These are phyloP conservation scores for Fusarium udum DNA, from an alignment of 2,329 filamentous ascomycete genomes.

Conservation along the genomic window DNA sequence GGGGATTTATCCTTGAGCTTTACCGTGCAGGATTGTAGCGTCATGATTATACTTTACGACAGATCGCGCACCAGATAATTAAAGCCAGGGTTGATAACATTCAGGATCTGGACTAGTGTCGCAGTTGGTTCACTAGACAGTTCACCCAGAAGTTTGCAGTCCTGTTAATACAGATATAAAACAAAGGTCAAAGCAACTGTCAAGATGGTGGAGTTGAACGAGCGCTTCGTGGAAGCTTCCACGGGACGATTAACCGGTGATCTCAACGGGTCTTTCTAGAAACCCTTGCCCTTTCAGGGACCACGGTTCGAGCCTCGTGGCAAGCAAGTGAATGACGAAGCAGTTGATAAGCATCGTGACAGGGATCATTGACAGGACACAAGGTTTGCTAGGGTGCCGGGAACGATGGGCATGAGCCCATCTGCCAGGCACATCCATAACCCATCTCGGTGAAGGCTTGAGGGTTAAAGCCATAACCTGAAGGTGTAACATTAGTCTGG, in stretches of 20 bases:
- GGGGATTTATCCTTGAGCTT: conserved; percentile 8
- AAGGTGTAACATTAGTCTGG: conserved; percentile 35
- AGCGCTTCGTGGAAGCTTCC: conserved; percentile 19
- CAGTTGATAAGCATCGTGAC: conserved; percentile 30
- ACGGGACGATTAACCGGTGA: conserved; percentile 26
- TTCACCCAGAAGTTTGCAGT: neutral
- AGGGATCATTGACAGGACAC: conserved; percentile 22
- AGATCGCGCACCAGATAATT: neutral
- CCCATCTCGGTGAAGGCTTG: conserved; percentile 15
- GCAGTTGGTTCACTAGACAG: neutral
- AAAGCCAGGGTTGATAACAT: neutral
- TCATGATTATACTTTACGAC: neutral
- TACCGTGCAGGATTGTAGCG: conserved; percentile 5
- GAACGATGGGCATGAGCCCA: conserved; percentile 18
- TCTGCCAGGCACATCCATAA: conserved; percentile 13
- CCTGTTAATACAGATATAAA: neutral
- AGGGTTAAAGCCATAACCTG: conserved; percentile 23
- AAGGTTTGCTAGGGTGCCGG: conserved; percentile 27
- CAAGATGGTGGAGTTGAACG: neutral
- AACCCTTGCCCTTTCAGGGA: conserved; percentile 16
- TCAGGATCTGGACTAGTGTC: neutral
- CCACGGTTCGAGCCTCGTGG: conserved; percentile 10
- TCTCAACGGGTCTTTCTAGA: conserved; percentile 10
- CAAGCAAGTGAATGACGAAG: conserved; percentile 32
- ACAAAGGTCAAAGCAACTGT: neutral